Evolutionary conservation across 164 flowering plant species (phyloP), one percentile per base, ranked within the genome.

Genomic region (Amborella trichopoda): DNA sequence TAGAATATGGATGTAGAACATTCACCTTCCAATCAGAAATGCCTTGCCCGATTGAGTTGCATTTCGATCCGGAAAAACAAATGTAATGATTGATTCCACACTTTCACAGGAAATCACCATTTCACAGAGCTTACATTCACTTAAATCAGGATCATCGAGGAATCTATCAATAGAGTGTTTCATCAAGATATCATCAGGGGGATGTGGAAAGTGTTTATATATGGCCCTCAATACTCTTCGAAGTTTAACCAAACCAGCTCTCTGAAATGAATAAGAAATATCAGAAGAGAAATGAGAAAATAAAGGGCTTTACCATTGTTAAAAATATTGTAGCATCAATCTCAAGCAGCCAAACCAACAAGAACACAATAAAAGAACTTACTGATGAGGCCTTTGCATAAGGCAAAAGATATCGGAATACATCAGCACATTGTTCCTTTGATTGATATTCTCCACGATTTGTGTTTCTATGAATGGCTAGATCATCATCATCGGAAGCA

Each of bases 371-470:
- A 26, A 19, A 67, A 40, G 9, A 21, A 73, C 98, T 86, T 38
- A 91, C 99, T 56, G 99, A 78, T 60, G 95, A 91, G 59, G 73
- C 90, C 64, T 80, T 91, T 23, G 90, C 95, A 68, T 72, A 81
- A 19, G 99, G 87, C 26, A 87, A 75, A 55, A 91, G 68, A 61
- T 91, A 87, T 47, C 78, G 83, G 50, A 91, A 91, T 46, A 91
- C 99, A 72, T 91, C 99, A 57, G 85, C 87, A 63, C 96, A 84
- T 60, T 91, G 99, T 61, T 91, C 99, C 69, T 84, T 84, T 34
- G 94, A 81, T 58, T 87, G 99, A 59, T 87, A 91, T 62, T 91
- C 96, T 54, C 90, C 96, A 39, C 80, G 85, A 60, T 81, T 80
- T 49, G 88, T 84, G 66, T 91, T 91, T 68, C 68, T 84, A 77